Evolutionary conservation across 2,329 filamentous ascomycete species (phyloP).

Genomic region (Bipolaris bicolor): DNA sequence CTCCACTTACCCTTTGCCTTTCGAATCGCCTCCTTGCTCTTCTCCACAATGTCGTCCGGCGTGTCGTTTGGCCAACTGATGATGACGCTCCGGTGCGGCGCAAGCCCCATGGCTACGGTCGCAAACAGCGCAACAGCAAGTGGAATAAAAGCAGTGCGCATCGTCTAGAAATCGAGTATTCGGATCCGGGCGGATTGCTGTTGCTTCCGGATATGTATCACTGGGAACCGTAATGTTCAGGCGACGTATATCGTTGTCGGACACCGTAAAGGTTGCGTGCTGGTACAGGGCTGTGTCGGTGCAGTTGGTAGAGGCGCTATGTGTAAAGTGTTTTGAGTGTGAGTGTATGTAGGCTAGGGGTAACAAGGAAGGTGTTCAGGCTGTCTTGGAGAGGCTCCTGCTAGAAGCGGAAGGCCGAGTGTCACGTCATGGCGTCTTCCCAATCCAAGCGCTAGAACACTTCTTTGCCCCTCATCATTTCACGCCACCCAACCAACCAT

Average conservation of each 20-base stretch:
- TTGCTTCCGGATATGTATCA: neutral
- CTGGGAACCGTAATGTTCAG: neutral
- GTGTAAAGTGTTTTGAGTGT: no score
- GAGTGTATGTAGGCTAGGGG: neutral
- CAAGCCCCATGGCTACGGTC: slow-evolving; percentile 65
- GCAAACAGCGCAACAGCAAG: slow-evolving; percentile 65
- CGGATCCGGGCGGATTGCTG: neutral
- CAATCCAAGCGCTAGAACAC: neutral
- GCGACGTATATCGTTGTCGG: neutral
- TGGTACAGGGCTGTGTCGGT: neutral
- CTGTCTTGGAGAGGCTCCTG: slow-evolving; percentile 8
- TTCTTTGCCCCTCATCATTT: slow-evolving; percentile 1
- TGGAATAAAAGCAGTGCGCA: slow-evolving; percentile 69
- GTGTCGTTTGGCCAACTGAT: slow-evolving; percentile 76
- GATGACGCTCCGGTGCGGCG: slow-evolving; percentile 72
- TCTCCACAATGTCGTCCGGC: slow-evolving; percentile 69
- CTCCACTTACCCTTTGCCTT: slow-evolving; percentile 66
- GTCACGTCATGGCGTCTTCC: slow-evolving; percentile 14
- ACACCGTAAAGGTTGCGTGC: neutral
- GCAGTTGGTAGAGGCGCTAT: neutral
- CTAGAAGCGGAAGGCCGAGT: slow-evolving; percentile 16
- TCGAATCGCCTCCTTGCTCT: slow-evolving; percentile 74
- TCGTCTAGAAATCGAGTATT: slow-evolving; percentile 44
- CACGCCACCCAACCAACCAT: slow-evolving; percentile 1
- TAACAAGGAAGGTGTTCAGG: slow-evolving; percentile 11